Conservation (phyloP, 805 yeast genomes). For the Candida taoyuanica region DNA sequence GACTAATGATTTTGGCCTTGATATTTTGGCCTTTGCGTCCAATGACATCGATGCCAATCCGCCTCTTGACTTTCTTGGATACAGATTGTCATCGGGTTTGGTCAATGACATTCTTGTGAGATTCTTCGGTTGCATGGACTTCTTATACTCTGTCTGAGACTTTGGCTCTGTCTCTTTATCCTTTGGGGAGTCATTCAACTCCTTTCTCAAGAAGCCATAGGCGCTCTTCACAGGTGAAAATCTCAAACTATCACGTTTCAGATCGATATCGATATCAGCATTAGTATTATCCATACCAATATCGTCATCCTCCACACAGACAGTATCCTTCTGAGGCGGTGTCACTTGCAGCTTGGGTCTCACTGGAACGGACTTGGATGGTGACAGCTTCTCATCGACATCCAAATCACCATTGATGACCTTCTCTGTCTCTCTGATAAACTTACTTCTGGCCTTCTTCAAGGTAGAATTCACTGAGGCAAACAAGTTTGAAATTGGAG, state of each 20-base stretch:
- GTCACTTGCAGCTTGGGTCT: not conserved
- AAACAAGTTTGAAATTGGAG: conserved; percentile 25
- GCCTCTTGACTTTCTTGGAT: conserved; percentile 19
- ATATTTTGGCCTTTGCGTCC: conserved; percentile 14
- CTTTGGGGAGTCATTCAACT: conserved; percentile 19
- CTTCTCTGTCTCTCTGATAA: conserved; percentile 17
- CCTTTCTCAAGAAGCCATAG: conserved; percentile 23
- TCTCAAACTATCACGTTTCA: conserved; percentile 15
- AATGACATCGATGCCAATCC: conserved; percentile 21
- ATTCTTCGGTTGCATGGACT: conserved; percentile 11
- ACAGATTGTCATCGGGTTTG: conserved; percentile 18
- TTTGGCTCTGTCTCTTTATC: conserved; percentile 6
- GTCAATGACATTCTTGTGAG: conserved; percentile 23
- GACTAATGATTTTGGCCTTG: conserved; percentile 19
- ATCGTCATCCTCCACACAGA: too few species aligned
- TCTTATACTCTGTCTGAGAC: not conserved
- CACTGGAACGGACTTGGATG: conserved; percentile 3
- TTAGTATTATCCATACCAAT: too few species aligned
- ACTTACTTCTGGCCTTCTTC: conserved; percentile 21
- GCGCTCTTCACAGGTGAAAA: conserved; percentile 28
- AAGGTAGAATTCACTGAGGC: conserved; percentile 25
- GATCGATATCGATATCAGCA: conserved; percentile 11
- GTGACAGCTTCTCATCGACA: not conserved
- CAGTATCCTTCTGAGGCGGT: not conserved
- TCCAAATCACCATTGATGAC: conserved; percentile 6